These are phyloP conservation scores for Neurospora sp. DNA, from an alignment of 495 filamentous ascomycete species.

Conservation along the genomic window DNA sequence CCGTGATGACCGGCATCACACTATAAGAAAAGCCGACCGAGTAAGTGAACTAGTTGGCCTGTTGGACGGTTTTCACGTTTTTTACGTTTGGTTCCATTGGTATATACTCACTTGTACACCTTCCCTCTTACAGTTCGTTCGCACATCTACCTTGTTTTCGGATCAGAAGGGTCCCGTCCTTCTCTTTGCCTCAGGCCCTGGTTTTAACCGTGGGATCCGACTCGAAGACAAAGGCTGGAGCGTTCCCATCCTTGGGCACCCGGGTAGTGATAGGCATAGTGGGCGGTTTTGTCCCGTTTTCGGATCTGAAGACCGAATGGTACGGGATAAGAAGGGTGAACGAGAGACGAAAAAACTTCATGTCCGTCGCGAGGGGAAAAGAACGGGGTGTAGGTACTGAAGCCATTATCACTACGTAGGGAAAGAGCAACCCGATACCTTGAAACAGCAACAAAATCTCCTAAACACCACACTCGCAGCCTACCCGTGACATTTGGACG, in stretches of 20 bases:
- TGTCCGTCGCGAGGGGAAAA: too few species aligned
- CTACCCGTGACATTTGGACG: too few species aligned
- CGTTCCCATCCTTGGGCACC: conserved; percentile 28
- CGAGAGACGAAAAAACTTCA: too few species aligned
- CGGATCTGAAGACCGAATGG: neutral
- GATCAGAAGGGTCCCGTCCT: conserved; percentile 39
- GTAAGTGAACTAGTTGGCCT: conserved; percentile 2
- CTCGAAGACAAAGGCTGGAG: conserved; percentile 28
- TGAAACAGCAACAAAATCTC: neutral
- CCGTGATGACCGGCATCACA: conserved; percentile 41
- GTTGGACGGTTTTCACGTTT: neutral
- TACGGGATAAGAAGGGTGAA: neutral
- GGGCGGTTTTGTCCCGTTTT: neutral
- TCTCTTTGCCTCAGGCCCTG: conserved; percentile 31
- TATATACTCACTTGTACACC: conserved; percentile 28
- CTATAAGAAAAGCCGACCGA: conserved; percentile 10
- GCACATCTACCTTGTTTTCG: conserved; percentile 38
- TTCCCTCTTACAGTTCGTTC: conserved; percentile 35
- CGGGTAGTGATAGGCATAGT: neutral
- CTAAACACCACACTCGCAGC: too few species aligned
- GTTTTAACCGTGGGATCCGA: conserved; percentile 29
- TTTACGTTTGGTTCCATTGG: neutral
- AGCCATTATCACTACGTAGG: too few species aligned
- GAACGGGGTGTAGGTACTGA: too few species aligned
- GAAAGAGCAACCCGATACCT: too few species aligned